Base-by-base conservation (phyloP, 768 basidiomycete genomes). In the Pisolithus marmoratus region DNA sequence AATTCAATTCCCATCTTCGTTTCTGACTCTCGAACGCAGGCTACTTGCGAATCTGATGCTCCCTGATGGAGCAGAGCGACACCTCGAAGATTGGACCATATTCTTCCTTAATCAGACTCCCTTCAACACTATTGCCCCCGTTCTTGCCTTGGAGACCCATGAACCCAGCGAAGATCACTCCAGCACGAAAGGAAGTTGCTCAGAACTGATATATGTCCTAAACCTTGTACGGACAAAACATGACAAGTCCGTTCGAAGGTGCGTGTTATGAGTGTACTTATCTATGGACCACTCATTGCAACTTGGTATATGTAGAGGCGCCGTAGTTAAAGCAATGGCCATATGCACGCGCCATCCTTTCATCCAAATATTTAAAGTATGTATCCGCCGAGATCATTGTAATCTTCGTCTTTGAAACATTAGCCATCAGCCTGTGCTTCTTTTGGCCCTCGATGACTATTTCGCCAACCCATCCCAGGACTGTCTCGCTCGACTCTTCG, bases 41-140 rank as follows among this genome's bases (percentile, higher is more conserved):
- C 80, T 94, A 17, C 78, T 99, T 5, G 96, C 96, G 4, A 95
- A 95, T 73, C 80, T 95, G 54, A 99, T 99, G 96, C 80, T 99
- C 20, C 96, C 96, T 11, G 96, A 99, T 68, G 96, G 96, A 6
- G 96, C 94, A 27, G 95, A 99, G 71, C 83, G 87, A 47, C 90
- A 95, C 55, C 72, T 87, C 22, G 92, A 95, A 66, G 96, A 98
- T 70, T 98, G 94, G 94, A 98, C 96, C 5, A 84, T 97, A 41
- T 99, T 99, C 78, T 96, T 95, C 69, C 80, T 99, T 52, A 97
- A 97, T 65, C 96, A 97, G 70, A 92, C 90, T 0, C 77, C 85
- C 0, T 89, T 86, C 71, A 93, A 94, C 63, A 85, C 84, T 17
- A 90, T 95, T 57, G 81, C 85, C 2, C 88, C 92, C 6, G 80